A percentile compares a stretch with the other conserved stretches of the same genome.
Conservation (phyloP, 2,329 filamentous ascomycete genomes). For the Coniella lustricola region DNA sequence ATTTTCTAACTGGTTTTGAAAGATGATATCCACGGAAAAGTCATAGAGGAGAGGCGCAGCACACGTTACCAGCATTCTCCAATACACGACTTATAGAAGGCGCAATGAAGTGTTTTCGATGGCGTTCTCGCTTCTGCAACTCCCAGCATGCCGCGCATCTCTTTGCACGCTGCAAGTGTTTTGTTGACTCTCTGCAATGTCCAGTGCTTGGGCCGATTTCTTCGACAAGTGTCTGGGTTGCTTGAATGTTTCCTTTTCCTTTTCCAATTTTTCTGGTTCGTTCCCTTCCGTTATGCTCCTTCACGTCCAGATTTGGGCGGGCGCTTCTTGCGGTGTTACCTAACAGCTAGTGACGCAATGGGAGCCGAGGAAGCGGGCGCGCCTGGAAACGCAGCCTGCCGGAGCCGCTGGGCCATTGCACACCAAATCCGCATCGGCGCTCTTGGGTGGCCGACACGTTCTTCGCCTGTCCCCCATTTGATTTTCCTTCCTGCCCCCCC, state of each 20-base stretch:
- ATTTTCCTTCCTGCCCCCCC: conserved; percentile 7
- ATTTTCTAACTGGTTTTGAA: conserved; percentile 1
- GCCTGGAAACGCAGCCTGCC: neutral
- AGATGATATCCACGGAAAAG: conserved; percentile 6
- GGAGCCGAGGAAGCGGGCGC: neutral
- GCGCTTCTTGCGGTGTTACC: too few relatives aligned
- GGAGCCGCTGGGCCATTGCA: neutral
- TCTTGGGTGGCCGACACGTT: conserved; percentile 12
- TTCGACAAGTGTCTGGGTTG: too few relatives aligned
- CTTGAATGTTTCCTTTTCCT: too few relatives aligned
- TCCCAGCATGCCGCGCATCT: too few relatives aligned
- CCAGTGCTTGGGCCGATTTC: too few relatives aligned
- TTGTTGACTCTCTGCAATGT: too few relatives aligned
- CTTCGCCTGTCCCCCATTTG: conserved; percentile 1
- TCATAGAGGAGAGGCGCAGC: neutral
- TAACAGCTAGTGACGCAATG: neutral
- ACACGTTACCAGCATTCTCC: neutral
- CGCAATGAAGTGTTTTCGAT: neutral
- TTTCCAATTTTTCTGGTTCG: too few relatives aligned
- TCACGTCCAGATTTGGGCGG: too few relatives aligned
- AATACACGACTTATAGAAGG: neutral
- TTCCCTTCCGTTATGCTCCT: too few relatives aligned
- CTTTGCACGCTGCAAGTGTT: too few relatives aligned
- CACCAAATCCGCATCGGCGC: conserved; percentile 4
- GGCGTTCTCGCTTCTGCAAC: neutral